Conservation (phyloP, 108 stramenopile species). For the Stephanodiscus triporus region DNA sequence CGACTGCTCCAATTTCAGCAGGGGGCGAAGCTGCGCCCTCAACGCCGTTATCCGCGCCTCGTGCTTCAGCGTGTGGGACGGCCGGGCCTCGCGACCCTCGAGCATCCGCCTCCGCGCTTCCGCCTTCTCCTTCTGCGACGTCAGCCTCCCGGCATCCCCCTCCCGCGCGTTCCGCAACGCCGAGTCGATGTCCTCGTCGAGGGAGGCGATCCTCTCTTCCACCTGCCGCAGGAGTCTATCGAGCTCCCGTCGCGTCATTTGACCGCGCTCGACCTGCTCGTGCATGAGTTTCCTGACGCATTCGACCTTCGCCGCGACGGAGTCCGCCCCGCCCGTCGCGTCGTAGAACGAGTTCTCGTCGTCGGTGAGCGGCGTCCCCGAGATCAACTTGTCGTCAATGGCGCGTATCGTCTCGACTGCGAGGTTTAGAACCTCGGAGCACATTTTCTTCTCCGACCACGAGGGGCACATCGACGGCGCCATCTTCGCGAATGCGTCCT, state of each 20-base stretch:
- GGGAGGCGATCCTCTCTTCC: conserved; percentile 48
- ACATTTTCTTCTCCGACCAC: conserved; percentile 88
- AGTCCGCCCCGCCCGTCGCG: conserved; percentile 44
- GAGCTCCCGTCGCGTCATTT: conserved; percentile 54
- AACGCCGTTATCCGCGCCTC: conserved; percentile 59
- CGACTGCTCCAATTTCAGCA: conserved; percentile 59
- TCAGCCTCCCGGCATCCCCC: conserved; percentile 56
- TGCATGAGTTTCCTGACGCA: conserved; percentile 62
- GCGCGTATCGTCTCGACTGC: conserved; percentile 57
- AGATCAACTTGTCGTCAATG: conserved; percentile 76
- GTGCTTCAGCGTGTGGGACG: conserved; percentile 54
- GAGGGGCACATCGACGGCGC: conserved; percentile 62
- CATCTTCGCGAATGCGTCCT: conserved; percentile 68
- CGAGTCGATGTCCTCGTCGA: conserved; percentile 59
- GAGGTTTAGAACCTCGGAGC: conserved; percentile 40
- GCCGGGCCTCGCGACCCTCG: conserved; percentile 34
- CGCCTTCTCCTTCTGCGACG: conserved; percentile 40
- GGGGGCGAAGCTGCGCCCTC: conserved; percentile 50
- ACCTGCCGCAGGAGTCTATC: conserved; percentile 63
- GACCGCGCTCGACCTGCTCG: conserved; percentile 65
- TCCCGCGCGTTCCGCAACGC: conserved; percentile 42
- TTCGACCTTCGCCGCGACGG: conserved; percentile 55
- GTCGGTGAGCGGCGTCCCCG: conserved; percentile 64
- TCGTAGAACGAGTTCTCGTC: conserved; percentile 82
- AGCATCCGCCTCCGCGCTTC: conserved; percentile 58